Conservation (phyloP, 768 basidiomycete species). For the Neoboletus brunneissimus region DNA sequence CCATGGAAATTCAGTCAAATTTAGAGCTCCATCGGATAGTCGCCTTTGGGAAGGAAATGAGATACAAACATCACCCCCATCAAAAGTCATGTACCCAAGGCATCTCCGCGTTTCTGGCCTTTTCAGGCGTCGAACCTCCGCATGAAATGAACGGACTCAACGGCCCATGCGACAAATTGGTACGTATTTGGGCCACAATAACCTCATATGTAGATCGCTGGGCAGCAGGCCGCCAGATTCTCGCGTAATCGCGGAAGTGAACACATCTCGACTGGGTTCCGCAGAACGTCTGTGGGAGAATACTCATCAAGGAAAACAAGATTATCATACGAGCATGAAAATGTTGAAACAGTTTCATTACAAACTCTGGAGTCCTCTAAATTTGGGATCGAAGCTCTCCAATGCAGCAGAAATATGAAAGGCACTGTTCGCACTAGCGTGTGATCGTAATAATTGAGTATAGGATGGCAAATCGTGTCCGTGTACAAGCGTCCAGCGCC, state of each 20-base stretch:
- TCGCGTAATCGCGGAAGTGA: conserved; percentile 33
- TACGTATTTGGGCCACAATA: conserved; percentile 20
- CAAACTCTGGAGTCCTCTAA: background rate
- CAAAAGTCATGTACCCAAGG: conserved; percentile 14
- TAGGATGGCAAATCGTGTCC: conserved; percentile 1
- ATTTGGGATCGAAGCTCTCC: conserved; percentile 8
- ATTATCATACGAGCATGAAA: background rate
- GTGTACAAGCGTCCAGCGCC: conserved; percentile 18
- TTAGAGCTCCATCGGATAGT: conserved; percentile 9
- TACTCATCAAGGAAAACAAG: conserved; percentile 2
- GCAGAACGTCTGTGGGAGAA: conserved; percentile 1
- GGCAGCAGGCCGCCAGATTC: conserved; percentile 9
- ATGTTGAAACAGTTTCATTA: background rate
- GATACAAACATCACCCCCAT: background rate
- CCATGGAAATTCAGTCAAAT: conserved; percentile 13
- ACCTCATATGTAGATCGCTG: conserved; percentile 25
- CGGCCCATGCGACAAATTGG: conserved; percentile 19
- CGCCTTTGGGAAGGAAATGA: conserved; percentile 18
- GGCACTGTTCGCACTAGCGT: conserved; percentile 1
- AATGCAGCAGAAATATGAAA: background rate
- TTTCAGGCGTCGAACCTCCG: conserved; percentile 31
- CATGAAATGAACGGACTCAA: conserved; percentile 29
- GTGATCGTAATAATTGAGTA: conserved; percentile 2
- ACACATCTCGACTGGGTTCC: conserved; percentile 7
- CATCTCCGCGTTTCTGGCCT: conserved; percentile 29